Conservation (phyloP, 2,329 filamentous ascomycete species). For the Colletotrichum coccodes region DNA sequence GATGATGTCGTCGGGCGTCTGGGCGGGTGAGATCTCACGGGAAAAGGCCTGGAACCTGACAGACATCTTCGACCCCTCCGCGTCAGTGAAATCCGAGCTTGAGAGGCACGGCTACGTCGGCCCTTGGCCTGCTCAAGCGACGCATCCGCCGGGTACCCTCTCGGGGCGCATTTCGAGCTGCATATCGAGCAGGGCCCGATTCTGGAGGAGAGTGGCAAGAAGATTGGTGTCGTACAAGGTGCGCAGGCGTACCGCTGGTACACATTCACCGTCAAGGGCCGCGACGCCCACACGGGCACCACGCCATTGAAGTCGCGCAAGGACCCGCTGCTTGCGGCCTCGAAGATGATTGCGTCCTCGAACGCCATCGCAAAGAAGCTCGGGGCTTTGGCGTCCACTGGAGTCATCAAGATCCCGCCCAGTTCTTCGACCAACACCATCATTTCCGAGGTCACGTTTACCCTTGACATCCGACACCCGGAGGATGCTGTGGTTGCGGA, state of each 20-base stretch:
- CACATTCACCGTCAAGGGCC: conserved; percentile 71
- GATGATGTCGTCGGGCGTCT: conserved; percentile 81
- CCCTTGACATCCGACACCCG: conserved; percentile 34
- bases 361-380: conserved; percentile 70
- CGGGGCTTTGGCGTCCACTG: conserved; percentile 73
- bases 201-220: conserved; percentile 70
- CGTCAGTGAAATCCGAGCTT: conserved; percentile 58
- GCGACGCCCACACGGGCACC: conserved; percentile 80
- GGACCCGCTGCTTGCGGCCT: conserved; percentile 75
- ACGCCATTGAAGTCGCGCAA: conserved; percentile 74
- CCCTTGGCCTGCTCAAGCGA: conserved; percentile 38
- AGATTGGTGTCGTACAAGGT: conserved; percentile 76
- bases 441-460: conserved; percentile 31
- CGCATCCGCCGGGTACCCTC: conserved; percentile 49
- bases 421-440: conserved; percentile 36
- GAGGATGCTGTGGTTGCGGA: conserved; percentile 26
- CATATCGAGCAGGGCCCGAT: conserved; percentile 88
- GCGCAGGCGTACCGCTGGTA: conserved; percentile 83
- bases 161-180: conserved; percentile 83
- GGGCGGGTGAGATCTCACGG: conserved; percentile 75
- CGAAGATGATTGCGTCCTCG: conserved; percentile 73
- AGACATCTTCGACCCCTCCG: conserved; percentile 57
- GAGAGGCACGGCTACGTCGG: conserved; percentile 79
- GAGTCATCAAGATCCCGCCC: conserved; percentile 61
- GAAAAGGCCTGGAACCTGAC: conserved; percentile 62